Conservation (phyloP, 768 basidiomycete genomes). For the Lentinula lateritia region DNA sequence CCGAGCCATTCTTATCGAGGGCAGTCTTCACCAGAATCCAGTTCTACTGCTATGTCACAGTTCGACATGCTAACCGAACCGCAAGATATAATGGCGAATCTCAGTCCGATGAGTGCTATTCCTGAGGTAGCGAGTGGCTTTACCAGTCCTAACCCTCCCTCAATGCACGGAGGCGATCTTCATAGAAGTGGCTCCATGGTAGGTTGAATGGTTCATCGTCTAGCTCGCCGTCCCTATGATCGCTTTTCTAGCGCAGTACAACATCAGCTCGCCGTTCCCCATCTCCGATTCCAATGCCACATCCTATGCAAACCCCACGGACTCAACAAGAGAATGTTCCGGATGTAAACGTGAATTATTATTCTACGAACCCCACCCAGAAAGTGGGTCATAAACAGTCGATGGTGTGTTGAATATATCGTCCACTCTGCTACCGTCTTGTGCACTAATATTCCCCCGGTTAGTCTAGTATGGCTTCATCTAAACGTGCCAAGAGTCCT, state of each 20-base stretch:
- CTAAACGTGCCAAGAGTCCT: slow-evolving; percentile 1
- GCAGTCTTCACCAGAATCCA: slow-evolving; percentile 49
- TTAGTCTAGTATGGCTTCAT: not conserved
- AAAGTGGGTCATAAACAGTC: not conserved
- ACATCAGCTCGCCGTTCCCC: not conserved
- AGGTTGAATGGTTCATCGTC: slow-evolving; percentile 10
- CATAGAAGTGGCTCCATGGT: slow-evolving; percentile 31
- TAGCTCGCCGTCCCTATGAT: not conserved
- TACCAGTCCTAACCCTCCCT: slow-evolving; percentile 28
- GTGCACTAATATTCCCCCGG: not conserved
- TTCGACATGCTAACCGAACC: slow-evolving; percentile 48
- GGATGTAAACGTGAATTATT: not conserved
- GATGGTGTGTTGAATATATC: not conserved
- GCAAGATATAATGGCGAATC: slow-evolving; percentile 17
- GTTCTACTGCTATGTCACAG: slow-evolving; percentile 49
- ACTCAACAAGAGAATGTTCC: not conserved
- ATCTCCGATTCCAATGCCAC: not conserved
- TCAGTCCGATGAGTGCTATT: slow-evolving; percentile 48
- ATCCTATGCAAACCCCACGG: not conserved
- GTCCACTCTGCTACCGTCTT: no score
- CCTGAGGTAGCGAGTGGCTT: slow-evolving; percentile 45
- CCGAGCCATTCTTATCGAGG: slow-evolving; percentile 30
- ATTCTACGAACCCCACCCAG: not conserved
- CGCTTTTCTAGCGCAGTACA: not conserved
- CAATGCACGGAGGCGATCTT: slow-evolving; percentile 16